Evolutionary conservation across 2,329 filamentous ascomycete species (phyloP).

Genomic region (Colletotrichum sp.): DNA sequence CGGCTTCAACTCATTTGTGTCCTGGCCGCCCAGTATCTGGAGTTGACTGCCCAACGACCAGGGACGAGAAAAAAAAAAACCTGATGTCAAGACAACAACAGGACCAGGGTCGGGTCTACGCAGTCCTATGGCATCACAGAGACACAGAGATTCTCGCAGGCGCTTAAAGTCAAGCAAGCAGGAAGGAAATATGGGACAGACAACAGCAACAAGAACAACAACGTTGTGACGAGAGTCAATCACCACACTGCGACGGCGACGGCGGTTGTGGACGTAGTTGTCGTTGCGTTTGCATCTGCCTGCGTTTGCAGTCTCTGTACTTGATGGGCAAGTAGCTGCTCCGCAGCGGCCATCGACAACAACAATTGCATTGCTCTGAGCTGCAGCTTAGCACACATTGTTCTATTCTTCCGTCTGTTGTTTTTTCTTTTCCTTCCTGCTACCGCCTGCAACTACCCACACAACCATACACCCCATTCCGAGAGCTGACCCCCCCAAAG

Average conservation of each 20-base stretch:
- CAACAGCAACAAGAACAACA: neutral
- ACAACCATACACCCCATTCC: neutral
- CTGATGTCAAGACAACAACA: neutral
- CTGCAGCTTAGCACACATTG: neutral
- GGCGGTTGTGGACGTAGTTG: neutral
- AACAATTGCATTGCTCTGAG: neutral
- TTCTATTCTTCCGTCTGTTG: constrained; percentile 1
- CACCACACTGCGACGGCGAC: neutral
- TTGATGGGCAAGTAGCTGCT: constrained; percentile 1
- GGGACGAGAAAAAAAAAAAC: neutral
- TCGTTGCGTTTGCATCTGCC: neutral
- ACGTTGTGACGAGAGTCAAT: neutral
- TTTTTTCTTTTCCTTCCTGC: neutral
- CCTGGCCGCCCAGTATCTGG: neutral
- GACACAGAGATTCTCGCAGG: neutral
- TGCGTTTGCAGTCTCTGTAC: neutral
- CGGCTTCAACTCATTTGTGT: neutral
- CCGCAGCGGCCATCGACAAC: constrained; percentile 6
- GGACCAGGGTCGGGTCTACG: neutral
- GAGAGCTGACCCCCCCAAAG: neutral
- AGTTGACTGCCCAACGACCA: neutral
- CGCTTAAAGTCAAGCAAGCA: neutral
- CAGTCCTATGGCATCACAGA: neutral
- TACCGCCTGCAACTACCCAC: constrained; percentile 17
- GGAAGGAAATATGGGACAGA: neutral